Evolutionary conservation across 176 grass and related monocot species (phyloP).

Genomic region (Musa acuminata): DNA sequence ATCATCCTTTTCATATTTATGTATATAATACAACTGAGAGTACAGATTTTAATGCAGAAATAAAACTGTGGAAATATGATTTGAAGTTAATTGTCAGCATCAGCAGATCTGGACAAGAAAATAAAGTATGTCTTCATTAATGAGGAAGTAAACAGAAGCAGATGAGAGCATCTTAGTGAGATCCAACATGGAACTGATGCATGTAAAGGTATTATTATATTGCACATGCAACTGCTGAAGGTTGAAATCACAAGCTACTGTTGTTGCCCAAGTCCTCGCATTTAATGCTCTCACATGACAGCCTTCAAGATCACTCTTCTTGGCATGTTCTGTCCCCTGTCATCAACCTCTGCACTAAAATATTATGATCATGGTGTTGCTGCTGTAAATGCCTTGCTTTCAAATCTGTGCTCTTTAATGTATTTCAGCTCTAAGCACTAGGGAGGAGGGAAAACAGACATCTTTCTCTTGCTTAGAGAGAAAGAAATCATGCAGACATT

Average conservation of each 20-base stretch:
- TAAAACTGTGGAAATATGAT: too few species aligned
- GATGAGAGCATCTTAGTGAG: not conserved
- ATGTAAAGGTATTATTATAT: not conserved
- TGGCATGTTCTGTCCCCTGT: not conserved
- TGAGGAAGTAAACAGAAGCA: not conserved
- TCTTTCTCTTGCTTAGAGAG: not conserved
- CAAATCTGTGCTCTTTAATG: not conserved
- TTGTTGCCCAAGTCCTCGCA: not conserved
- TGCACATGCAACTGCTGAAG: not conserved
- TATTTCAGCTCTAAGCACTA: not conserved
- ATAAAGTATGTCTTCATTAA: not conserved
- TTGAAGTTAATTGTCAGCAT: not conserved
- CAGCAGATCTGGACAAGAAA: not conserved
- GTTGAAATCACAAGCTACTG: not conserved
- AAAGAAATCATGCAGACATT: not conserved
- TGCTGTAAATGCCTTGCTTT: not conserved
- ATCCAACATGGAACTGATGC: not conserved
- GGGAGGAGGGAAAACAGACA: not conserved
- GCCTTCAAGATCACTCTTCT: not conserved
- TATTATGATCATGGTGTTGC: not conserved
- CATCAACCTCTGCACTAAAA: not conserved
- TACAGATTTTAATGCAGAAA: too few species aligned
- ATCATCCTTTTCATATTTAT: too few species aligned
- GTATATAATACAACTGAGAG: too few species aligned
- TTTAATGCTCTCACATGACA: slow-evolving; percentile 12